phyloP scores from a whole-genome alignment of 129 eudicot genomes.

The Centaurea solstitialis region DNA sequence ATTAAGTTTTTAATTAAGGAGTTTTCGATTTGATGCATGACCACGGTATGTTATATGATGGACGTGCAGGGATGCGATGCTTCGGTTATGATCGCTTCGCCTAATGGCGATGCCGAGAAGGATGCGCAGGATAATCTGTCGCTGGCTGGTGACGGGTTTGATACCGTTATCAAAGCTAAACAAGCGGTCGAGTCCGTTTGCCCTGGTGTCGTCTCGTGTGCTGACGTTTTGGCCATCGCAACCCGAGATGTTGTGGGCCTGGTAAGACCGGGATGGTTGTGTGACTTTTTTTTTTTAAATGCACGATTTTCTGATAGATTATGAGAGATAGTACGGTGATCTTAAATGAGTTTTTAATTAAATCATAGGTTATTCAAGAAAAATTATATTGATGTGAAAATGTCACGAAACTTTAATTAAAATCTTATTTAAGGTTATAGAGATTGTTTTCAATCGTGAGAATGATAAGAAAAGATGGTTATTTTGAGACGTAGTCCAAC shows the following conservation, averaged over 20 bases:
- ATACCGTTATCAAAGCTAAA: conserved; percentile 75
- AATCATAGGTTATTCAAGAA: too few species aligned
- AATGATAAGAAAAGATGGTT: too few species aligned
- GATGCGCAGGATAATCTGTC: conserved; percentile 70
- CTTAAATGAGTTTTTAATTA: too few species aligned
- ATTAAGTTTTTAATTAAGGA: background rate
- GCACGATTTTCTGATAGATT: background rate
- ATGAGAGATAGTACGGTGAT: too few species aligned
- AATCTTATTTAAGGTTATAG: too few species aligned
- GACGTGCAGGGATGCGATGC: conserved; percentile 82
- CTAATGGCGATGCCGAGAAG: conserved; percentile 73
- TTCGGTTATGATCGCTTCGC: conserved; percentile 64
- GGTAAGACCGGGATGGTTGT: conserved; percentile 36
- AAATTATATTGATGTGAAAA: too few species aligned
- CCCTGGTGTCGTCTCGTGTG: conserved; percentile 90
- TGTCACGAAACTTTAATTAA: too few species aligned
- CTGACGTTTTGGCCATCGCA: conserved; percentile 73
- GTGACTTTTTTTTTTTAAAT: background rate
- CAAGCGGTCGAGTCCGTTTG: conserved; percentile 78
- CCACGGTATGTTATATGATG: background rate
- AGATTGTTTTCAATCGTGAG: too few species aligned
- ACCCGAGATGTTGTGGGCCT: conserved; percentile 66
- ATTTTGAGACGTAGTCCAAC: too few species aligned
- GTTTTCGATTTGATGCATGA: background rate
- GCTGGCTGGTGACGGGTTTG: conserved; percentile 83